These are phyloP conservation scores for Penicillium griseofulvum DNA, from an alignment of 2,329 filamentous ascomycete species.

Conservation along the genomic window DNA sequence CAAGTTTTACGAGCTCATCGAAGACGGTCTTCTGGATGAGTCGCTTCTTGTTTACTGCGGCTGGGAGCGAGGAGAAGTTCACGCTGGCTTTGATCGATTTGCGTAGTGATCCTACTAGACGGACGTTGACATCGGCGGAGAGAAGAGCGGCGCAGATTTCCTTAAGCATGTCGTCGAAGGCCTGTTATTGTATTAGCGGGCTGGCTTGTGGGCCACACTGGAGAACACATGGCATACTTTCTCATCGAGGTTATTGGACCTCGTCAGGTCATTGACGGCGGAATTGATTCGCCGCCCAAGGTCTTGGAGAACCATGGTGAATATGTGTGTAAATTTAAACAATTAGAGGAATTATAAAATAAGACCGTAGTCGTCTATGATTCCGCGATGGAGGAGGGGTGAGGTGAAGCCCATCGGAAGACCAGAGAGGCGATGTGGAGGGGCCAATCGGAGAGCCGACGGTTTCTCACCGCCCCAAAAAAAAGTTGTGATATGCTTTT, in stretches of 20 bases:
- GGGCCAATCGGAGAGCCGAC: conserved; percentile 34
- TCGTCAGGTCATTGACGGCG: conserved; percentile 88
- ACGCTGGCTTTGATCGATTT: conserved; percentile 89
- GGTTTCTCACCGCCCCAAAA: conserved; percentile 34
- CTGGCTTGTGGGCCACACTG: neutral
- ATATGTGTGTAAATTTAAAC: conserved; percentile 6
- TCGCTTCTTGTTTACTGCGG: conserved; percentile 95
- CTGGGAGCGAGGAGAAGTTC: conserved; percentile 90
- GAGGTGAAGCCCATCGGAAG: conserved; percentile 19
- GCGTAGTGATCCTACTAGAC: conserved; percentile 83
- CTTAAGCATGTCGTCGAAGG: conserved; percentile 97
- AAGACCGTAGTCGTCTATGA: conserved; percentile 1
- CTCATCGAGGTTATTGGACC: conserved; percentile 90
- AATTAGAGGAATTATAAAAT: conserved; percentile 2
- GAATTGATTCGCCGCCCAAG: conserved; percentile 96
- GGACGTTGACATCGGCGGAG: conserved; percentile 96
- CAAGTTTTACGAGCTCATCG: conserved; percentile 91
- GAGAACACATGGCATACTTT: conserved; percentile 59
- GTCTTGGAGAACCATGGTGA: conserved; percentile 94
- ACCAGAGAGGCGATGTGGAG: conserved; percentile 29
- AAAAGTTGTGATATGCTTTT: conserved; percentile 22
- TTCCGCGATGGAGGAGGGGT: conserved; percentile 18
- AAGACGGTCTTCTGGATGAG: conserved; percentile 97
- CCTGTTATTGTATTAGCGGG: conserved; percentile 50
- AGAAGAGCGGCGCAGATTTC: conserved; percentile 94